Evolutionary conservation across 305 asterid genomes (phyloP), one percentile per base, ranked within the genome.

Genomic region (Fraxinus velutina): DNA sequence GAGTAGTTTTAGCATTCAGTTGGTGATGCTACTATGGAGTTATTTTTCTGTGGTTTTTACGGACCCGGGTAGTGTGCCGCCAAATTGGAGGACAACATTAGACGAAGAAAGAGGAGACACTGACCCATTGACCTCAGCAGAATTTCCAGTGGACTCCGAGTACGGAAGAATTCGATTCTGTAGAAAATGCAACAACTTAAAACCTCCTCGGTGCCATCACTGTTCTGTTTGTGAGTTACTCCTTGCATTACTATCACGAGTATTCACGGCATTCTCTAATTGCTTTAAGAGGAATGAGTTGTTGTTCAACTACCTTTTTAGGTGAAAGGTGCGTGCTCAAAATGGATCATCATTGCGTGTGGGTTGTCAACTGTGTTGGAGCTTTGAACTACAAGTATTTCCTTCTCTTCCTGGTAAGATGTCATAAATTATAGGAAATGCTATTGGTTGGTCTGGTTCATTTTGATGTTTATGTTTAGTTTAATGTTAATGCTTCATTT

Each of bases 311-410:
- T 21, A 9, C 44, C 78, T 74, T 80, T 76, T 78, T 85, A 91
- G 95, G 95, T 86, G 95, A 90, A 79, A 89, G 92, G 84, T 91
- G 95, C 70, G 90, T 91, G 34, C 86, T 90, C 64, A 91, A 91
- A 85, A 91, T 91, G 95, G 95, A 91, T 79, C 95, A 91, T 85
- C 95, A 90, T 82, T 91, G 95, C 71, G 93, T 91, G 75, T 91
- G 92, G 95, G 93, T 90, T 71, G 93, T 91, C 76, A 90, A 90
- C 52, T 91, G 95, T 68, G 95, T 91, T 80, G 95, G 95, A 55
- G 95, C 95, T 34, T 83, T 90, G 83, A 91, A 90, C 86, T 91
- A 91, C 90, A 90, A 91, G 84, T 89, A 89, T 79, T 91, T 91
- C 83, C 91, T 91, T 83, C 92, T 91, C 84, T 90, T 91, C 84